These are phyloP conservation scores for Hyaloscypha variabilis DNA, from an alignment of 495 filamentous ascomycete species.

Conservation along the genomic window DNA sequence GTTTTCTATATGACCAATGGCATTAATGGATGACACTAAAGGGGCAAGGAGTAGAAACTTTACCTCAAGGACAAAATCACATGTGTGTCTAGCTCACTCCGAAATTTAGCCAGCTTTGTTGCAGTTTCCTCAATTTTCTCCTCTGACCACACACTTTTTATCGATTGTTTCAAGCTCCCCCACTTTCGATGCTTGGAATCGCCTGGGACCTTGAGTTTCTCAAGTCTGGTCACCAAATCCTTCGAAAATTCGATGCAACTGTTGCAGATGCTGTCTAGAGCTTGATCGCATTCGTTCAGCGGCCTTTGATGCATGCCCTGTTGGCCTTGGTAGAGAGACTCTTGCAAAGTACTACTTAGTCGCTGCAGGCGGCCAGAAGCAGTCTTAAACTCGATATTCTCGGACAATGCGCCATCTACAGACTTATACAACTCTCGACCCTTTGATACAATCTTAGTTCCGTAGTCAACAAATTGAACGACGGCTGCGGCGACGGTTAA, in stretches of 20 bases:
- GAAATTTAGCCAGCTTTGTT: neutral
- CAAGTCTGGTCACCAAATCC: too few species aligned
- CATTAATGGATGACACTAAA: too few species aligned
- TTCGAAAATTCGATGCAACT: too few species aligned
- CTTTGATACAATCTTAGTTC: neutral
- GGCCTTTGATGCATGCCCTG: too few species aligned
- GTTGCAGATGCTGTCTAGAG: too few species aligned
- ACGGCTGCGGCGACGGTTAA: neutral
- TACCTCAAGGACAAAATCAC: neutral
- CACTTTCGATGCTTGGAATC: slow-evolving; percentile 6
- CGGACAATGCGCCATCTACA: neutral
- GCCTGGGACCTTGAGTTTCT: too few species aligned
- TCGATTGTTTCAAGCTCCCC: slow-evolving; percentile 21
- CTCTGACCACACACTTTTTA: slow-evolving; percentile 14
- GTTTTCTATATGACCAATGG: neutral
- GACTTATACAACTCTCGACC: neutral
- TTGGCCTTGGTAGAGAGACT: too few species aligned
- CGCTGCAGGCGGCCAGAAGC: too few species aligned
- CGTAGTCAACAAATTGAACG: neutral
- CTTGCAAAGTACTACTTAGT: too few species aligned
- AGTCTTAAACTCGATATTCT: neutral
- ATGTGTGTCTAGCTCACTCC: neutral
- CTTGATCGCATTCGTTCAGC: too few species aligned
- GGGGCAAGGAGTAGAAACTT: neutral
- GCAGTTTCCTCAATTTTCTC: slow-evolving; percentile 11